Conservation (phyloP, 306 rosid species). For the Vigna mungo region DNA sequence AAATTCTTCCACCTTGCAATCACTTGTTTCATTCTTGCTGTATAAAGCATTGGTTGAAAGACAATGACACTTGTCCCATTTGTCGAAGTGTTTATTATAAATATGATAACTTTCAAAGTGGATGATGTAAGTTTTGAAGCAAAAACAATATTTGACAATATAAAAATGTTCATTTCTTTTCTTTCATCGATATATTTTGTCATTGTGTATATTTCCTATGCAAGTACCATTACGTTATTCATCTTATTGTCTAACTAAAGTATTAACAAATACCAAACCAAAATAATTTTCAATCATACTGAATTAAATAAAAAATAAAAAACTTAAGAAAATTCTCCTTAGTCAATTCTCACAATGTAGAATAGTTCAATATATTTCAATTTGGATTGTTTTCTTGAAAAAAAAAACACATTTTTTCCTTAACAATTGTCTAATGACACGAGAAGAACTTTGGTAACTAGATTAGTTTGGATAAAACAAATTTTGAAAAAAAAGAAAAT, state of each 20-base stretch:
- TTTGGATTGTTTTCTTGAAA: no score
- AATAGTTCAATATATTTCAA: no score
- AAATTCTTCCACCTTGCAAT: slow-evolving; percentile 24
- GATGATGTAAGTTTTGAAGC: neutral
- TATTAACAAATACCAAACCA: no score
- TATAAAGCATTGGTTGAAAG: slow-evolving; percentile 32
- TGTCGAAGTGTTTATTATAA: slow-evolving; percentile 36
- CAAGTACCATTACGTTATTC: neutral
- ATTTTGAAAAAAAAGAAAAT: no score
- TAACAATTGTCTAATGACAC: no score
- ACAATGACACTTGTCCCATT: slow-evolving; percentile 38
- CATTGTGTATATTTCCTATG: neutral
- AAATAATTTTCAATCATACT: no score
- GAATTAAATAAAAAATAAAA: no score
- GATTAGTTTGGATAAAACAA: no score
- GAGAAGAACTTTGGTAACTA: no score
- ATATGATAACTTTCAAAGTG: slow-evolving; percentile 3
- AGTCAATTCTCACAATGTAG: no score
- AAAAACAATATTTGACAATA: neutral
- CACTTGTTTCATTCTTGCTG: slow-evolving; percentile 35
- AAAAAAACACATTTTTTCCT: no score
- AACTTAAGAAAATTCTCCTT: no score
- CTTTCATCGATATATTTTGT: neutral
- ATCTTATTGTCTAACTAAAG: neutral
- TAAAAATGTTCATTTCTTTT: neutral